These are phyloP conservation scores for Psidium friedrichsthalianum DNA, from an alignment of 345 rosid species.

Conservation along the genomic window DNA sequence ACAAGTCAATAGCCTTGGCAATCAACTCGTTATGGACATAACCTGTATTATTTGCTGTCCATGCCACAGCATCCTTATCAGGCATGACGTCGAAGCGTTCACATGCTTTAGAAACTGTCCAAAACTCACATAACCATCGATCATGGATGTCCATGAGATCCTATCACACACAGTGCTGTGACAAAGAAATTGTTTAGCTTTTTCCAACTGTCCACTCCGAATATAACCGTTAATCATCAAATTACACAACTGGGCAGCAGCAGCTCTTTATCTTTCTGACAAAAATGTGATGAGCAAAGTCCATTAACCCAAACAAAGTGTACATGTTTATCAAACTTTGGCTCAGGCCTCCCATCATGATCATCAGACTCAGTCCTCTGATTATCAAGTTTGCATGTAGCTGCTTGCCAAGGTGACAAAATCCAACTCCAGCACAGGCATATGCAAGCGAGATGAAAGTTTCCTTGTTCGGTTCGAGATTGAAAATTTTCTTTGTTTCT, in stretches of 20 bases:
- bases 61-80: conserved; percentile 37
- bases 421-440: conserved; percentile 55
- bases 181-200: conserved; percentile 37
- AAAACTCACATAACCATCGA: conserved; percentile 29
- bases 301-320: conserved; percentile 40
- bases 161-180: conserved; percentile 14
- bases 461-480: conserved; percentile 42
- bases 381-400: conserved; percentile 43
- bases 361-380: conserved; percentile 29
- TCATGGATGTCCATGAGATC: conserved; percentile 50
- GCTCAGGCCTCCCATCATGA: conserved; percentile 46
- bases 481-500: conserved; percentile 18
- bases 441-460: conserved; percentile 62
- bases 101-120: conserved; percentile 26
- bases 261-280: conserved; percentile 10
- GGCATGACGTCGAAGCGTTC: conserved; percentile 27
- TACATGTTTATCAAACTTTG: conserved; percentile 73
- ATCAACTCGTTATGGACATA: conserved; percentile 41
- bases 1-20: conserved; percentile 22
- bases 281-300: conserved; percentile 32
- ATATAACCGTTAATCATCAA: conserved; percentile 34
- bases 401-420: conserved; percentile 42
- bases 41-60: conserved; percentile 51
- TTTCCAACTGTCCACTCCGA: conserved; percentile 27
- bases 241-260: conserved; percentile 28